Evolutionary conservation across 345 rosid species (phyloP).

Genomic region (Salix purpurea): DNA sequence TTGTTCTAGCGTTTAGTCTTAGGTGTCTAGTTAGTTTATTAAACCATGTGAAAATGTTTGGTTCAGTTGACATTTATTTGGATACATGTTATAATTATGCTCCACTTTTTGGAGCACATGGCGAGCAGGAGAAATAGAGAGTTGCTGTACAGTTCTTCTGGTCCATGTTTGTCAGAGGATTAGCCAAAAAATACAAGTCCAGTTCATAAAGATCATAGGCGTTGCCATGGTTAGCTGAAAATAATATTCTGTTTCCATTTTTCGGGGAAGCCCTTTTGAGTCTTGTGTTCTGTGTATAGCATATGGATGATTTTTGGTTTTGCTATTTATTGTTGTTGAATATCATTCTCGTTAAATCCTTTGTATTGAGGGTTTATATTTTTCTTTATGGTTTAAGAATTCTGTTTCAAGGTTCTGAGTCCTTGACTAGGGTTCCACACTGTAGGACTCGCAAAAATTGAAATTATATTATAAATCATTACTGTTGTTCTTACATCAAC

Average conservation of each 20-base stretch:
- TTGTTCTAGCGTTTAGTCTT: not conserved
- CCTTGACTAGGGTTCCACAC: not conserved
- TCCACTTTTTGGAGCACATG: constrained; percentile 4
- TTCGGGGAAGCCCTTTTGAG: not conserved
- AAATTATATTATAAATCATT: no score
- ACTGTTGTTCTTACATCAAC: no score
- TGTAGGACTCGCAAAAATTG: no score
- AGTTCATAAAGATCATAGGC: not conserved
- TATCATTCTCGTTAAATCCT: not conserved
- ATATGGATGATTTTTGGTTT: not conserved
- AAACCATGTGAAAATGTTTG: constrained; percentile 1
- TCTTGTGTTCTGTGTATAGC: not conserved
- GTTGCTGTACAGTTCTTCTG: constrained; percentile 13
- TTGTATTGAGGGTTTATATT: not conserved
- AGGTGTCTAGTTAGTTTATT: constrained; percentile 13
- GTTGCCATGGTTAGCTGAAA: not conserved
- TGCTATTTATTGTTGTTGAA: not conserved
- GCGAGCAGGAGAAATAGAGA: constrained; percentile 4
- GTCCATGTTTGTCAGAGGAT: not conserved
- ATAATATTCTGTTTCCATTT: not conserved
- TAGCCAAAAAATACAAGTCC: not conserved
- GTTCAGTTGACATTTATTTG: constrained; percentile 6
- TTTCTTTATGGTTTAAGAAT: no score
- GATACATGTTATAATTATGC: not conserved
- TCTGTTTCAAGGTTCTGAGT: no score